Evolutionary conservation across 257 asterid species (phyloP).

Genomic region (Dorcoceras hygrometricum): DNA sequence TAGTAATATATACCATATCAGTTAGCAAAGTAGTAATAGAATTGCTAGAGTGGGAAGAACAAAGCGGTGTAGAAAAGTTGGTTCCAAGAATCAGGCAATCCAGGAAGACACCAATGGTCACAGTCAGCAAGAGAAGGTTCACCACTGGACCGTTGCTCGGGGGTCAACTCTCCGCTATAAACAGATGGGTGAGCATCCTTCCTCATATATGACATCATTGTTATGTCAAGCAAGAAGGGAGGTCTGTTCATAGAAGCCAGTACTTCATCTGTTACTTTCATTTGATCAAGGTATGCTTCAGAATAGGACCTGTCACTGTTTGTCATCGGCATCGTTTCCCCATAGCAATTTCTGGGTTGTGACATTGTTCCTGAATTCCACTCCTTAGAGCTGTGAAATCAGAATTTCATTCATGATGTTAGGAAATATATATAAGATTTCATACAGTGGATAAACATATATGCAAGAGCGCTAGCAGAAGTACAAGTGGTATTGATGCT

Average conservation of each 20-base stretch:
- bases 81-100: conserved; percentile 97
- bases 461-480: not conserved
- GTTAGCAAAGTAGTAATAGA: not conserved
- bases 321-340: conserved; percentile 63
- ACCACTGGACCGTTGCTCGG: conserved; percentile 74
- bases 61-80: conserved; percentile 73
- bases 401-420: too few species aligned
- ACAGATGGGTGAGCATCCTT: conserved; percentile 96
- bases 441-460: not conserved
- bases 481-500: too few species aligned
- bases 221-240: conserved; percentile 75
- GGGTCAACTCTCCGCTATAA: conserved; percentile 73
- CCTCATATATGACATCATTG: conserved; percentile 81
- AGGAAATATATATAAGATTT: not conserved
- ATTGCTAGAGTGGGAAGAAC: conserved; percentile 42
- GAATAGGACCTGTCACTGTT: conserved; percentile 41
- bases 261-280: conserved; percentile 55
- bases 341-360: conserved; percentile 73
- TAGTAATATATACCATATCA: too few species aligned
- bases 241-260: conserved; percentile 59
- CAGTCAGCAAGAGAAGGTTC: conserved; percentile 77
- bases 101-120: conserved; percentile 98
- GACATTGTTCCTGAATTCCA: conserved; percentile 47
- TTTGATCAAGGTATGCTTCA: conserved; percentile 52
- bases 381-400: conserved; percentile 61